Percentiles rank a stretch among this genome's conserved stretches.
These are phyloP conservation scores for Penicillium frequentans DNA, from an alignment of 2,329 filamentous ascomycete species.

Conservation along the genomic window DNA sequence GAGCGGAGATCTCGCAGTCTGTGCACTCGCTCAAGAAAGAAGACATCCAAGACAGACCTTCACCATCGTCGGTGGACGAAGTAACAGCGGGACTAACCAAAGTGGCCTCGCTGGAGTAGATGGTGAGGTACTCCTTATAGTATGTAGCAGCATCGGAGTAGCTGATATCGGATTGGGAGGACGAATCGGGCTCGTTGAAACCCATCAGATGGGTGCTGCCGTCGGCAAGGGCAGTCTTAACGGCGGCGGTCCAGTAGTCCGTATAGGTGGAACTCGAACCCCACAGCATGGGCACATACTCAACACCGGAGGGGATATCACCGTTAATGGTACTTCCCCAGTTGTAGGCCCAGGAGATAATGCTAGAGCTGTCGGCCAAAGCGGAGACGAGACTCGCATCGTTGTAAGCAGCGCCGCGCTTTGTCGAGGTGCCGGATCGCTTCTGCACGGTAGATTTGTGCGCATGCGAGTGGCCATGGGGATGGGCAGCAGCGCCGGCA, in stretches of 20 bases:
- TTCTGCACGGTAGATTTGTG: slow-evolving; percentile 10
- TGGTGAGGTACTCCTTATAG: slow-evolving; percentile 42
- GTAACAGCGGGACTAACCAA: slow-evolving; percentile 45
- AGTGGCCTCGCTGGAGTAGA: slow-evolving; percentile 34
- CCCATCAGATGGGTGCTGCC: slow-evolving; percentile 41
- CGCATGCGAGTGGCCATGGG: slow-evolving; percentile 20
- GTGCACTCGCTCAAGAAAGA: slow-evolving; percentile 34
- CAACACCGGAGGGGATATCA: slow-evolving; percentile 31
- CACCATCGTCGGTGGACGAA: slow-evolving; percentile 29
- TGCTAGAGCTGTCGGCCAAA: slow-evolving; percentile 27
- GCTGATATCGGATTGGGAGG: slow-evolving; percentile 39
- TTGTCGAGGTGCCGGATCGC: slow-evolving; percentile 14
- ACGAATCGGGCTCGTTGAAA: slow-evolving; percentile 50
- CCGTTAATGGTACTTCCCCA: slow-evolving; percentile 40
- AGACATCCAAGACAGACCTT: slow-evolving; percentile 43
- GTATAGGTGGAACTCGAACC: slow-evolving; percentile 40
- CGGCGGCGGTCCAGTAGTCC: slow-evolving; percentile 34
- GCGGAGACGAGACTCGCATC: slow-evolving; percentile 31
- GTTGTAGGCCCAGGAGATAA: slow-evolving; percentile 48
- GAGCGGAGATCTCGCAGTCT: slow-evolving; percentile 41
- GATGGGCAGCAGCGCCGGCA: slow-evolving; percentile 28
- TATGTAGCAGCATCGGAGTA: slow-evolving; percentile 36
- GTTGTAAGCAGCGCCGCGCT: slow-evolving; percentile 43
- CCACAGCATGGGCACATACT: slow-evolving; percentile 50
- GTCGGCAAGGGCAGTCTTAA: slow-evolving; percentile 34